These are phyloP conservation scores for Daphne laureola DNA, from an alignment of 441 rosid species.

Conservation along the genomic window DNA sequence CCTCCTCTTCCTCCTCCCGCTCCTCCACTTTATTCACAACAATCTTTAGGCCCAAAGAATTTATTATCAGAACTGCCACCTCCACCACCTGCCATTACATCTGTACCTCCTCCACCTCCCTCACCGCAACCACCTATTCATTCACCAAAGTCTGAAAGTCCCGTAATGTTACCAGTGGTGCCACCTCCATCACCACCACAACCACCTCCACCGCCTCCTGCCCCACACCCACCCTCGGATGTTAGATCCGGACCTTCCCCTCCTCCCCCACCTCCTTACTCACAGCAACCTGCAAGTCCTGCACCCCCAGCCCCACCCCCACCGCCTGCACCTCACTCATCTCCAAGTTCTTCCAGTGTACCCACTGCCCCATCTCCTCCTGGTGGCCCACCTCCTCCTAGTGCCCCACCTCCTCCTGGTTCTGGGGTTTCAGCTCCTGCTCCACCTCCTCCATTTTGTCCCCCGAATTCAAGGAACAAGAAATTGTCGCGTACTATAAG, in stretches of 20 bases:
- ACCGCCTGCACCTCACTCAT: conserved; percentile 29
- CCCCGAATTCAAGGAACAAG: conserved; percentile 45
- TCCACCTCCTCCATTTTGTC: conserved; percentile 44
- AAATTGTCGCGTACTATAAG: conserved; percentile 48
- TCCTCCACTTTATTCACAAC: not conserved
- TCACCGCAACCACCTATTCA: conserved; percentile 28
- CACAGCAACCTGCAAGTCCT: conserved; percentile 15
- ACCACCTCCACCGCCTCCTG: conserved; percentile 28
- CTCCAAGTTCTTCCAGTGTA: conserved; percentile 29
- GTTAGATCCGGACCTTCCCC: conserved; percentile 28
- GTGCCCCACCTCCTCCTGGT: conserved; percentile 25
- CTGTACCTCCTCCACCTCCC: conserved; percentile 15
- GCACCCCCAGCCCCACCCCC: conserved; percentile 32
- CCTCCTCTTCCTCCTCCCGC: conserved; percentile 9
- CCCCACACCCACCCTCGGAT: conserved; percentile 17
- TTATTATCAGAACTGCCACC: conserved; percentile 5
- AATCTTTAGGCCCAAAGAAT: too few species aligned
- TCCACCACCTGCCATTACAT: not conserved
- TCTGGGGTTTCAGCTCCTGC: conserved; percentile 53
- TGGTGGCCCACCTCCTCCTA: conserved; percentile 45
- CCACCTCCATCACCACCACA: conserved; percentile 12
- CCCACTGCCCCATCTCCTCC: conserved; percentile 58
- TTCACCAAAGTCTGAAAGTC: conserved; percentile 15
- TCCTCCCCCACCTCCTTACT: conserved; percentile 38
- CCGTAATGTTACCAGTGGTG: not conserved